These are phyloP conservation scores for Neltuma alba DNA, from an alignment of 306 rosid species.

Conservation along the genomic window DNA sequence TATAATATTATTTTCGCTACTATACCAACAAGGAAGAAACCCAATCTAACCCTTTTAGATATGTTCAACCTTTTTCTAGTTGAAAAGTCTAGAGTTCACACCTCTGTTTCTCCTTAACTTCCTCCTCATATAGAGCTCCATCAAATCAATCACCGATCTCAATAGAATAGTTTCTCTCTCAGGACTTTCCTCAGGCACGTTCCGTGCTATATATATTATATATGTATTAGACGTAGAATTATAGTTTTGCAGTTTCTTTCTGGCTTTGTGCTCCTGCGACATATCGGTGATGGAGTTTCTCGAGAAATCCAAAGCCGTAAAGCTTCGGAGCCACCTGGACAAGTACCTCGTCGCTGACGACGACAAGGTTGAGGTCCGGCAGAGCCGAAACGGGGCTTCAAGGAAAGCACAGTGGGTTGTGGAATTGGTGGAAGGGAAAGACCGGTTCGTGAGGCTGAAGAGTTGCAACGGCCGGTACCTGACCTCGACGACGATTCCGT, in stretches of 20 bases:
- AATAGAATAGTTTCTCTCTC: background rate
- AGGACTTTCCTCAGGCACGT: background rate
- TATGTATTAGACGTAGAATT: background rate
- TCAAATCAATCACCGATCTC: background rate
- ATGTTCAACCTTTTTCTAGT: background rate
- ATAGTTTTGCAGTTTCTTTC: background rate
- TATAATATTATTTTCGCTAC: background rate
- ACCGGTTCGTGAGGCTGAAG: constrained; percentile 46
- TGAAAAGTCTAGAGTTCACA: constrained; percentile 7
- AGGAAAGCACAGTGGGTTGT: constrained; percentile 65
- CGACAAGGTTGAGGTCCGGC: constrained; percentile 53
- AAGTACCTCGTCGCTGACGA: constrained; percentile 70
- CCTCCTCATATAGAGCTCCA: background rate
- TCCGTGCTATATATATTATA: background rate
- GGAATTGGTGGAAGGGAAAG: constrained; percentile 44
- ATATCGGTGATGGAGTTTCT: constrained; percentile 61
- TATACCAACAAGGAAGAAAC: constrained; percentile 40
- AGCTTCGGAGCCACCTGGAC: constrained; percentile 71
- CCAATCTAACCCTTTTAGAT: constrained; percentile 37
- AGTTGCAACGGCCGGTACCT: constrained; percentile 70
- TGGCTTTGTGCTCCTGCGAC: background rate
- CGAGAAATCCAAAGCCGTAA: constrained; percentile 52
- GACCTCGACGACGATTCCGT: constrained; percentile 54
- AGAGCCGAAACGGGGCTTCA: constrained; percentile 54
- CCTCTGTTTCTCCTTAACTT: constrained; percentile 11